A percentile compares a stretch with the other conserved stretches of the same genome.
Evolutionary conservation across 208 protist species (phyloP).

Genomic region (Porcisia hertigi): DNA sequence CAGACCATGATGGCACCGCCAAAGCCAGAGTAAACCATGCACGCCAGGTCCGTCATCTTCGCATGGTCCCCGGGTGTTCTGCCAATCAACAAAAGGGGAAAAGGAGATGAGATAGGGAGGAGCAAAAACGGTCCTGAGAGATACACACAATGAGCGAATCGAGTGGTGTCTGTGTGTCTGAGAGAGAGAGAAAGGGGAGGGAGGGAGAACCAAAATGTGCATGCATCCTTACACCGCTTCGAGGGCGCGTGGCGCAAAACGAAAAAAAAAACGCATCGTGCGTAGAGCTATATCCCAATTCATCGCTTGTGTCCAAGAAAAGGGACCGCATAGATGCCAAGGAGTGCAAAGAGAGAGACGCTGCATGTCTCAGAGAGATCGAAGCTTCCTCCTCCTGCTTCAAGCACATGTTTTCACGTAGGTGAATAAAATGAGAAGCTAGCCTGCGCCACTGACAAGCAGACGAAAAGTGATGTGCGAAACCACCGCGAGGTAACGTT

Average conservation of each 20-base stretch:
- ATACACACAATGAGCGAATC: neutral
- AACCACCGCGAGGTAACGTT: no score
- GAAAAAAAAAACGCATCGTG: neutral
- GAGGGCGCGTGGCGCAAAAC: neutral
- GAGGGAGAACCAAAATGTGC: neutral
- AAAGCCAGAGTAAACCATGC: constrained; percentile 51
- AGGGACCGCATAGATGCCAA: neutral
- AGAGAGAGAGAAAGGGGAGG: neutral
- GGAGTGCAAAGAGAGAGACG: neutral
- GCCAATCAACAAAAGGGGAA: neutral
- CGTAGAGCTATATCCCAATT: neutral
- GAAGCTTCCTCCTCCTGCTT: neutral
- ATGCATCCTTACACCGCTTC: neutral
- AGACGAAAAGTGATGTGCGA: neutral
- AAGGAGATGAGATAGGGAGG: neutral
- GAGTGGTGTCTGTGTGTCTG: neutral
- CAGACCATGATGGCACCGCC: constrained; percentile 37
- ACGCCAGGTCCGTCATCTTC: constrained; percentile 18
- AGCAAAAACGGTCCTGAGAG: neutral
- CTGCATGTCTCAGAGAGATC: neutral
- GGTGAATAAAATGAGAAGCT: no score
- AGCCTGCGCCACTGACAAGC: neutral
- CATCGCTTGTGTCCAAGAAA: neutral
- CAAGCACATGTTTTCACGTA: neutral
- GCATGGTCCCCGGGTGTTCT: neutral